Evolutionary conservation across 2,329 filamentous ascomycete genomes (phyloP).

Genomic region (Mycosphaerelloides madeirae): DNA sequence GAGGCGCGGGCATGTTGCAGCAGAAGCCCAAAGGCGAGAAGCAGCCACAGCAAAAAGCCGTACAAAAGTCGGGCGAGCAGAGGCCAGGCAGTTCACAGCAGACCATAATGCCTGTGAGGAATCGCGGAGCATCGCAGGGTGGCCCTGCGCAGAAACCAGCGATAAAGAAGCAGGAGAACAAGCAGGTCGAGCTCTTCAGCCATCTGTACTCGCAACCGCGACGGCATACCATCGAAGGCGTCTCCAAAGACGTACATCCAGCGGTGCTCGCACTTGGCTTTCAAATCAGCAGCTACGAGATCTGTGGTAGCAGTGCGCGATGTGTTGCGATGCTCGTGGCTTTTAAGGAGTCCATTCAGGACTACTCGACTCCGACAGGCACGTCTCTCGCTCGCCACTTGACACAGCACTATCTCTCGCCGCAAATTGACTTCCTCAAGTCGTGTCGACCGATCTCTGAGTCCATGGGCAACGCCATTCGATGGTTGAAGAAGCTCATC

Average conservation of each 20-base stretch:
- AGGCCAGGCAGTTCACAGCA: slow-evolving; percentile 26
- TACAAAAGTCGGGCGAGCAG: slow-evolving; percentile 31
- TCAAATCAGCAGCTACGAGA: slow-evolving; percentile 81
- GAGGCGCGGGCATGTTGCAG: slow-evolving; percentile 7
- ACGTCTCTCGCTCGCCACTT: slow-evolving; percentile 86
- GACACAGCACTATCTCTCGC: slow-evolving; percentile 82
- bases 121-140: slow-evolving; percentile 17
- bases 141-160: slow-evolving; percentile 38
- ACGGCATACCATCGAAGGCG: slow-evolving; percentile 58
- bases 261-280: slow-evolving; percentile 79
- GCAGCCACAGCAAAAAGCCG: slow-evolving; percentile 29
- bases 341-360: slow-evolving; percentile 87
- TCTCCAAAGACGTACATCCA: slow-evolving; percentile 72
- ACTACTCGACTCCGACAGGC: slow-evolving; percentile 83
- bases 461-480: slow-evolving; percentile 93
- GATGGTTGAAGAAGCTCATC: slow-evolving; percentile 89
- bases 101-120: slow-evolving; percentile 29
- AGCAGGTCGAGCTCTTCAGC: slow-evolving; percentile 71
- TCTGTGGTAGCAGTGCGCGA: slow-evolving; percentile 84
- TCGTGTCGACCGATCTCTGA: slow-evolving; percentile 94
- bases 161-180: slow-evolving; percentile 46
- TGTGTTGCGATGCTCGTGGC: slow-evolving; percentile 82
- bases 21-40: slow-evolving; percentile 20
- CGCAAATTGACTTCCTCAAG: slow-evolving; percentile 91
- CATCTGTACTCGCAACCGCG: slow-evolving; percentile 63